Evolutionary conservation across 129 eudicot species (phyloP).

Genomic region (Saposhnikovia divaricata): DNA sequence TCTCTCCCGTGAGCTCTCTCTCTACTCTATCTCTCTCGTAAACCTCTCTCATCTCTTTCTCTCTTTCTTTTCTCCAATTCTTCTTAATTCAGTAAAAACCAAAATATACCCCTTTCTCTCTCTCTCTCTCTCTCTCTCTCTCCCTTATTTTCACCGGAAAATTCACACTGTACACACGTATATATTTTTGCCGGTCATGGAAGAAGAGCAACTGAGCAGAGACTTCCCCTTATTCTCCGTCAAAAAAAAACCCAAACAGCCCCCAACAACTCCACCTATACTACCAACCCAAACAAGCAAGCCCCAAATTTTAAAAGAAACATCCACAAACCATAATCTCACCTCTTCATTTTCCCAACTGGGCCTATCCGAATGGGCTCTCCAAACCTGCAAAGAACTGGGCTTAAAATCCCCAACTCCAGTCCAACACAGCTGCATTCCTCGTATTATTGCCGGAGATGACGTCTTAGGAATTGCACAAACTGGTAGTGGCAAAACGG

Average conservation of each 20-base stretch:
- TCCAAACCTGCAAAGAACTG: constrained; percentile 64
- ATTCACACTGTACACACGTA: no score
- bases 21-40: no score
- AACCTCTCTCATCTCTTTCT: no score
- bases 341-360: constrained; percentile 42
- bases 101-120: no score
- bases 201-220: constrained; percentile 15
- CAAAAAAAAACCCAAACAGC: constrained; percentile 8
- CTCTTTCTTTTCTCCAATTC: no score
- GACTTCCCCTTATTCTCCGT: constrained; percentile 47
- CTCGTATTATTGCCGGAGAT: constrained; percentile 55
- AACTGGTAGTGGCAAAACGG: constrained; percentile 86
- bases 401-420: constrained; percentile 78
- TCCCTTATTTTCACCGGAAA: no score
- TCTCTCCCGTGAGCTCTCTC: no score
- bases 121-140: no score
- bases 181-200: neutral
- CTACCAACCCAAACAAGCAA: constrained; percentile 12
- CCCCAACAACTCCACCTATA: constrained; percentile 2
- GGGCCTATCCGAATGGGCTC: constrained; percentile 71
- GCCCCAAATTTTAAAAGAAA: constrained; percentile 28
- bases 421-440: constrained; percentile 75
- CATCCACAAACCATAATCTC: constrained; percentile 26
- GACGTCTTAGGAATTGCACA: constrained; percentile 79
- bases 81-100: no score